Evolutionary conservation across 2,329 filamentous ascomycete genomes (phyloP).

Genomic region (Aureobasidium musti): DNA sequence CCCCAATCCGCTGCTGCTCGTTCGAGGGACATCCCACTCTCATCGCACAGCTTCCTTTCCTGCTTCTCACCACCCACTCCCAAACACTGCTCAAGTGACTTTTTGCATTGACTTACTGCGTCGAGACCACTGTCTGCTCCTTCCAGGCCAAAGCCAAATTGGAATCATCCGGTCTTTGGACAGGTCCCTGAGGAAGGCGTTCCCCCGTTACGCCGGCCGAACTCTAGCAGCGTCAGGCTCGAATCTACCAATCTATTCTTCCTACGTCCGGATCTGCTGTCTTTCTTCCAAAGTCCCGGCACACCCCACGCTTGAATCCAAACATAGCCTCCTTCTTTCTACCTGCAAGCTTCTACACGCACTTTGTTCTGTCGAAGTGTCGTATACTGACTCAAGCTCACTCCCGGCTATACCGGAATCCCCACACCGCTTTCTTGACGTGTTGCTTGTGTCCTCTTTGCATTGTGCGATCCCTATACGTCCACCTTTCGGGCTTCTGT

Average conservation of each 20-base stretch:
- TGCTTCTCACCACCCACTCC: neutral
- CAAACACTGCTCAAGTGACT: neutral
- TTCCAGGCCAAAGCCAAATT: neutral
- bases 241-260: slow-evolving; percentile 28
- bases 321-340: slow-evolving; percentile 27
- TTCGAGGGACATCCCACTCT: slow-evolving; percentile 18
- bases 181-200: slow-evolving; percentile 24
- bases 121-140: neutral
- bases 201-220: slow-evolving; percentile 27
- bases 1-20: slow-evolving; percentile 17
- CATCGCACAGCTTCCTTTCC: neutral
- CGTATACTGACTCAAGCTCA: neutral
- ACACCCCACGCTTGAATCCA: slow-evolving; percentile 23
- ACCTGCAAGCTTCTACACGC: neutral
- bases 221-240: slow-evolving; percentile 27
- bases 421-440: slow-evolving; percentile 4
- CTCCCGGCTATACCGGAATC: slow-evolving; percentile 3
- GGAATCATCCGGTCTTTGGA: neutral
- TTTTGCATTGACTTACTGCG: slow-evolving; percentile 2
- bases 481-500: neutral
- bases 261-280: slow-evolving; percentile 21
- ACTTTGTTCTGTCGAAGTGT: neutral
- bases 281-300: slow-evolving; percentile 18
- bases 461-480: neutral
- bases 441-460: slow-evolving; percentile 2